Evolutionary conservation across 805 yeast genomes (phyloP), one percentile per base, ranked within the genome.

Genomic region (Ogataea degrootiae): DNA sequence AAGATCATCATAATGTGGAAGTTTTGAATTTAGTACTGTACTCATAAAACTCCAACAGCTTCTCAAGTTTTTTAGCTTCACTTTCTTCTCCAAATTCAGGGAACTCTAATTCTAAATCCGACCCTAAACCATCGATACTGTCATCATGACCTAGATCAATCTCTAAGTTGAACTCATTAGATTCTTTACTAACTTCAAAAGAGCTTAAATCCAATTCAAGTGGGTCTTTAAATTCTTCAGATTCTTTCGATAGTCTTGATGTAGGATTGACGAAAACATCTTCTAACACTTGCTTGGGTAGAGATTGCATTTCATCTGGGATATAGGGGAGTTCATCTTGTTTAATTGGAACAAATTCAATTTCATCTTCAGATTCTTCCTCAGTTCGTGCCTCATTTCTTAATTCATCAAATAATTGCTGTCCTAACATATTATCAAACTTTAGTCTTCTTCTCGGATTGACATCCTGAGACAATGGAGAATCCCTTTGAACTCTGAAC

Each of bases 341-440:
- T 34, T 57, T 60, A 21, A 62, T 59, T 6, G 85, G 77, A 21
- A 72, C 73, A 37, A 61, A 59, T 51, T 82, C 87, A n/a, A 80
- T 66, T 44, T 74, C 77, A 34, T 65, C 63, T 6, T 73, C 36
- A 35, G 39, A 22, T 36, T 50, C 50, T 21, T 45, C 52, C 34
- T 37, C 39, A 36, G 41, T 40, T 23, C 31, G 41, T 19, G 49
- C 42, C 9, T 49, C 51, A 17, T 39, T 22, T 37, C 46, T 41
- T 5, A 51, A 34, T 36, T 51, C 50, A 29, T 50, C 45, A 15
- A 52, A 36, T 7, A 44, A 19, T 11, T 29, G 34, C 19, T 45
- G 45, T 11, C 37, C 45, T 16, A 37, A 34, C 11, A 22, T 7
- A 33, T 46, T 23, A 14, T 41, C 46, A 5, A 46, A 44, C 23